Base-by-base conservation (phyloP, 768 basidiomycete species). In the Collybiopsis confluens region DNA sequence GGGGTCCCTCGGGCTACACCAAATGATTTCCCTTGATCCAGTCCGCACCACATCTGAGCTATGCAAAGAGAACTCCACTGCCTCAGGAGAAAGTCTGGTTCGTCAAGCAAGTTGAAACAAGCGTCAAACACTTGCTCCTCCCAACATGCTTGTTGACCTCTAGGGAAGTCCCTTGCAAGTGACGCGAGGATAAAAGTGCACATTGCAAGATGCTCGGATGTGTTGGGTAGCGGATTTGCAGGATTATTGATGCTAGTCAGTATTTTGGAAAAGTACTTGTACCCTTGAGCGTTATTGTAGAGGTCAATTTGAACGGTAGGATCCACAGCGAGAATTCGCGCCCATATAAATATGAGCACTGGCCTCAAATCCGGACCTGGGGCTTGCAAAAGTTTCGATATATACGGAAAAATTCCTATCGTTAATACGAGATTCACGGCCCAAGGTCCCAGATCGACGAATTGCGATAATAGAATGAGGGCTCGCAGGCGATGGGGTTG, bases 371-470 rank as follows among this genome's bases (percentile, higher is more conserved):
- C 96, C 59, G 87, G 86, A 1, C 94, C 91, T 0, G 94, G 92
- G 0, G 96, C 94, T 69, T 97, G 94, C 6, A 99, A 80, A 4
- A 99, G 81, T 63, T 97, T 95, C 54, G 92, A 91, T 47, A 98
- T 98, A 66, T 98, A 99, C 3, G 97, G 96, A 74, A 98, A 98
- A 64, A 98, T 98, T 11, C 97, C 97, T 62, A 99, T 98, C 5
- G 89, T 88, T 33, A 99, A 78, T 11, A 96, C 94, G 13, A 98
- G 83, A 60, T 97, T 90, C 45, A 98, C 97, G 0, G 97, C 97
- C 96, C 97, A 98, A 11, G 97, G 95, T 0, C 97, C 97, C 6
- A 99, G 82, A 65, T 99, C 97, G 61, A 98, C 93, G 61, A 98
- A 99, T 71, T 95, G 92, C 30, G 94, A 96, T 4, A 99, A 81